Percentiles rank a stretch among this genome's conserved stretches.
Conservation (phyloP, 108 stramenopile genomes). For the Conticribra guillardii region DNA sequence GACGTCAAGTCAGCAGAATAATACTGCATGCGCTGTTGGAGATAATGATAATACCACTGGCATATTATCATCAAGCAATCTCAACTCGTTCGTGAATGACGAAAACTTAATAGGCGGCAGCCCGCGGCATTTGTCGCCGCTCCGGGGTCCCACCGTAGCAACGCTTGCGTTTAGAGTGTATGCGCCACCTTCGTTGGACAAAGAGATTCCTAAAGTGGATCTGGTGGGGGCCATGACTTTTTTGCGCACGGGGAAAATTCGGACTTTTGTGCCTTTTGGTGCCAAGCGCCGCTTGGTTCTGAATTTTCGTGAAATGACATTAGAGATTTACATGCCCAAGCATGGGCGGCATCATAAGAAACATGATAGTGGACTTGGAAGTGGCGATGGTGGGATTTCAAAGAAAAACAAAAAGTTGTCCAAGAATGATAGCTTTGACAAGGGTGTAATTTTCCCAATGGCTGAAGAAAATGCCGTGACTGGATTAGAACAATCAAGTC, state of each 20-base stretch:
- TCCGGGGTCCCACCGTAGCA: conserved; percentile 15
- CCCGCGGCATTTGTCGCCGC: conserved; percentile 1
- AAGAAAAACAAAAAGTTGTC: neutral
- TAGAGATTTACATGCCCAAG: conserved; percentile 24
- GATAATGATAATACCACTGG: too few relatives aligned
- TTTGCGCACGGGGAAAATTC: conserved; percentile 24
- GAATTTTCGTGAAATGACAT: conserved; percentile 39
- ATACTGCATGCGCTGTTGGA: too few relatives aligned
- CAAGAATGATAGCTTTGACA: too few relatives aligned
- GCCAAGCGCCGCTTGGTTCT: conserved; percentile 22
- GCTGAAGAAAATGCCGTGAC: too few relatives aligned
- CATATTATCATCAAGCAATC: too few relatives aligned
- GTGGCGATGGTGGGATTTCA: too few relatives aligned
- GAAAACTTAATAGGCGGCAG: conserved; percentile 4
- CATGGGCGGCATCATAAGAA: neutral
- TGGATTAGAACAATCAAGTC: too few relatives aligned
- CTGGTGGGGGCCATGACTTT: conserved; percentile 28
- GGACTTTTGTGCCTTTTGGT: conserved; percentile 30
- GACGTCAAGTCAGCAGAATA: neutral
- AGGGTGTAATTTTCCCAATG: too few relatives aligned
- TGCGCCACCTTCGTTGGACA: conserved; percentile 31
- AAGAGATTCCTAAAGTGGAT: conserved; percentile 44
- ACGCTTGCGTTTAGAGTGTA: conserved; percentile 21
- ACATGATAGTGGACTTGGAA: too few relatives aligned
- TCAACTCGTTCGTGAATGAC: neutral